Conservation (phyloP, 2,329 filamentous ascomycete species). For the Pochonia chlamydosporia region DNA sequence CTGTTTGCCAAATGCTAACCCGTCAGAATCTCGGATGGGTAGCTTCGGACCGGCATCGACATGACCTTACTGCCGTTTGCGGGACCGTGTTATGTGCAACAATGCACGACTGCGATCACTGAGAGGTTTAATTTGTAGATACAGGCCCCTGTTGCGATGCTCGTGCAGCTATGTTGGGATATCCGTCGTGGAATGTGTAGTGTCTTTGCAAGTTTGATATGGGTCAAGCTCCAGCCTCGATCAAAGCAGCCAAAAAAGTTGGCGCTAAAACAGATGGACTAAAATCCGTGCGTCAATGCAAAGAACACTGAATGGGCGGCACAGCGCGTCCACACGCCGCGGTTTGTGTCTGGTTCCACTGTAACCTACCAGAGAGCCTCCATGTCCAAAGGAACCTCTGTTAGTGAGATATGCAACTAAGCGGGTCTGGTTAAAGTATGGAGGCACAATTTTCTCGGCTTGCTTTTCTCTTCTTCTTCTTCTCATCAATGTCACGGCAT, state of each 20-base stretch:
- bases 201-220: slow-evolving; percentile 18
- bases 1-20: background rate
- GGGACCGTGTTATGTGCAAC: background rate
- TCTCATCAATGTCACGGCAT: slow-evolving; percentile 74
- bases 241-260: background rate
- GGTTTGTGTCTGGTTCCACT: background rate
- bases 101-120: background rate
- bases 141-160: background rate
- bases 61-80: background rate
- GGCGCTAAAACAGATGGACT: slow-evolving; percentile 1
- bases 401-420: slow-evolving; percentile 22
- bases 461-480: slow-evolving; percentile 30
- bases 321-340: background rate
- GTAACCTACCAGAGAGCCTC: no score
- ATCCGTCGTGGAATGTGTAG: no score
- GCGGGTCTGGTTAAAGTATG: slow-evolving; percentile 3
- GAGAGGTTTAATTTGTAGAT: background rate
- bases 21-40: slow-evolving; percentile 1
- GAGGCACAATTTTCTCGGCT: slow-evolving; percentile 18
- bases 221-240: slow-evolving; percentile 9
- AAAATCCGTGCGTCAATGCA: no score
- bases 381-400: no score
- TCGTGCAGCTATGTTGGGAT: no score
- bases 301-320: no score
- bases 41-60: slow-evolving; percentile 8